Evolutionary conservation across 768 basidiomycete genomes (phyloP).

Genomic region (Termitomyces sp.): DNA sequence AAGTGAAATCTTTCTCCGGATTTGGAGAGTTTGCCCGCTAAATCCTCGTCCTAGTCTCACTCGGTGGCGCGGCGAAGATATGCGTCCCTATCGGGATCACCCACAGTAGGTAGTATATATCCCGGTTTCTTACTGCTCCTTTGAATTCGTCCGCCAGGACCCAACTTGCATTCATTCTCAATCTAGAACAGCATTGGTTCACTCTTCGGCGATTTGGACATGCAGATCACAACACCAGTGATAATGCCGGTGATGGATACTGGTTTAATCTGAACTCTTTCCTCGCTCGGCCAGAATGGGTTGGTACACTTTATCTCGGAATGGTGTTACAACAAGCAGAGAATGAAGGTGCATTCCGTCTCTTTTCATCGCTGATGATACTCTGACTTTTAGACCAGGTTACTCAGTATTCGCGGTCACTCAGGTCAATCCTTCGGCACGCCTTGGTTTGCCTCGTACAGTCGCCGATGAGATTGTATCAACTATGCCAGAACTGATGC

Average conservation of each 20-base stretch:
- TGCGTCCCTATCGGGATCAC: slow-evolving; percentile 66
- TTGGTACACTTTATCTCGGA: slow-evolving; percentile 75
- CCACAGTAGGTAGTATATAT: slow-evolving; percentile 56
- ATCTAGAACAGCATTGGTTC: slow-evolving; percentile 87
- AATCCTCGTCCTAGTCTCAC: slow-evolving; percentile 47
- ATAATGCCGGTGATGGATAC: slow-evolving; percentile 23
- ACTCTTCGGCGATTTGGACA: slow-evolving; percentile 76
- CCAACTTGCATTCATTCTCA: slow-evolving; percentile 84
- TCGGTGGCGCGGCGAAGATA: slow-evolving; percentile 79
- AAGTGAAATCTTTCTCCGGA: slow-evolving; percentile 6
- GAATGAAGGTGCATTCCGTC: slow-evolving; percentile 52
- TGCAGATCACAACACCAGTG: slow-evolving; percentile 31
- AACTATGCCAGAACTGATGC: slow-evolving; percentile 46
- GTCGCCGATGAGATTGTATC: slow-evolving; percentile 70
- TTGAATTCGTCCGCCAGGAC: slow-evolving; percentile 34
- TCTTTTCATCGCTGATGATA: not conserved
- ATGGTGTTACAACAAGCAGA: slow-evolving; percentile 89
- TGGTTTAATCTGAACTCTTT: slow-evolving; percentile 77
- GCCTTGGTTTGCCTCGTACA: slow-evolving; percentile 52
- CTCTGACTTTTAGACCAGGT: slow-evolving; percentile 34
- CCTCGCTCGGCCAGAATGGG: slow-evolving; percentile 67
- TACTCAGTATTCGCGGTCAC: slow-evolving; percentile 79
- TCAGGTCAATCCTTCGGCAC: slow-evolving; percentile 49
- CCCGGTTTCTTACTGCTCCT: not conserved
- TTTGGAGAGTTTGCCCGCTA: not conserved